These are phyloP conservation scores for Starmera dryadoides DNA, from an alignment of 805 yeast species.

Conservation along the genomic window DNA sequence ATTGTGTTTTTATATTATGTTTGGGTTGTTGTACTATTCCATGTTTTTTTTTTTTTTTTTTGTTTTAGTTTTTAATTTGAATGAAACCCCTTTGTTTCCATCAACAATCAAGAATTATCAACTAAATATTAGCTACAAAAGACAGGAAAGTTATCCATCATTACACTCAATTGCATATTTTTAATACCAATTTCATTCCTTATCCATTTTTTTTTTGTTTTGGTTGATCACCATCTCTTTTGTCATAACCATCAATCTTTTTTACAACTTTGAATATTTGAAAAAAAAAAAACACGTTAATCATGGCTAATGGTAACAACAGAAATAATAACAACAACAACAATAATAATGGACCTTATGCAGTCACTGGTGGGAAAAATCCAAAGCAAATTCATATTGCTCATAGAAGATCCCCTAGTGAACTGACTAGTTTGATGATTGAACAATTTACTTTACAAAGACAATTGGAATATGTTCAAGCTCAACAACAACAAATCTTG, in stretches of 20 bases:
- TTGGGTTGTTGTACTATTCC: no score
- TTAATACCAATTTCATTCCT: no score
- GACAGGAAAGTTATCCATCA: no score
- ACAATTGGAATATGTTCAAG: conserved; percentile 86
- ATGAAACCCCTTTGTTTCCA: no score
- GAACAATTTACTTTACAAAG: conserved; percentile 86
- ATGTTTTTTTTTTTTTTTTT: no score
- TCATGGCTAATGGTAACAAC: conserved; percentile 3
- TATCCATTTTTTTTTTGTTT: no score
- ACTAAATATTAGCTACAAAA: no score
- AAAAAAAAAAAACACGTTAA: not conserved
- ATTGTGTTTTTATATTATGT: no score
- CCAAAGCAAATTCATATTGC: conserved; percentile 81
- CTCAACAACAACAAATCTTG: conserved; percentile 82
- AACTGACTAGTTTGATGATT: conserved; percentile 84
- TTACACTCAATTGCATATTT: no score
- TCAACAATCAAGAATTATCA: no score
- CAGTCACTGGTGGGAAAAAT: conserved; percentile 31
- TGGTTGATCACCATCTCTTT: not conserved
- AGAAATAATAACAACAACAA: conserved; percentile 7
- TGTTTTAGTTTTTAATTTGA: no score
- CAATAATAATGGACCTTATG: conserved; percentile 15
- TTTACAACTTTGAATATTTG: not conserved
- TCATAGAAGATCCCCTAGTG: conserved; percentile 95
- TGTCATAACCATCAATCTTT: not conserved